phyloP scores from a whole-genome alignment of 257 asterid genomes.

The Solanum phureja region DNA sequence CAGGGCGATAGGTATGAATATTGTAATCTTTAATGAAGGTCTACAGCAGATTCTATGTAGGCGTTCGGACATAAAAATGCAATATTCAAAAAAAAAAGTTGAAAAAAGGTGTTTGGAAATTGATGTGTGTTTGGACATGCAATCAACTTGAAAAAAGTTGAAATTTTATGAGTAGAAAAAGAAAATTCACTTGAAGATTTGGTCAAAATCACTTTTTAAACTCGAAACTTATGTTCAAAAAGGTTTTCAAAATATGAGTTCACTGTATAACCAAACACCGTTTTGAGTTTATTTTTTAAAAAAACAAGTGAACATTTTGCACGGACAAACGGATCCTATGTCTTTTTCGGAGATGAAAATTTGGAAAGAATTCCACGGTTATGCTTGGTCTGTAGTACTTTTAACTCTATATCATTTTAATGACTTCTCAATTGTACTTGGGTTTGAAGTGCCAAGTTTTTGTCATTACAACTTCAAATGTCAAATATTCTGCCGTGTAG shows the following conservation, averaged over 20 bases:
- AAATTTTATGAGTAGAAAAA: background rate
- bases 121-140: too few relatives aligned
- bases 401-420: background rate
- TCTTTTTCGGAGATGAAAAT: background rate
- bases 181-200: background rate
- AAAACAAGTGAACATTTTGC: background rate
- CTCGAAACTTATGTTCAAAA: background rate
- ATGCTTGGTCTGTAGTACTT: background rate
- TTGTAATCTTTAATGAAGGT: background rate
- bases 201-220: background rate
- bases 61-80: background rate
- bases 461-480: too few relatives aligned
- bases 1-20: constrained; percentile 67
- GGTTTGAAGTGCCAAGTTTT: too few relatives aligned
- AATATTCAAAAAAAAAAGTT: background rate
- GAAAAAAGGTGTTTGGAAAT: too few relatives aligned
- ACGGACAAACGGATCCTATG: background rate
- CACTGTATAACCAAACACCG: background rate
- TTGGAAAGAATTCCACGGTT: background rate
- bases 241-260: background rate
- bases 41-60: background rate
- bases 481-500: background rate
- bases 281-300: rapidly evolving
- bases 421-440: too few relatives aligned
- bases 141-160: too few relatives aligned